These are phyloP conservation scores for Candida boidinii DNA, from an alignment of 805 yeast genomes.

Conservation along the genomic window DNA sequence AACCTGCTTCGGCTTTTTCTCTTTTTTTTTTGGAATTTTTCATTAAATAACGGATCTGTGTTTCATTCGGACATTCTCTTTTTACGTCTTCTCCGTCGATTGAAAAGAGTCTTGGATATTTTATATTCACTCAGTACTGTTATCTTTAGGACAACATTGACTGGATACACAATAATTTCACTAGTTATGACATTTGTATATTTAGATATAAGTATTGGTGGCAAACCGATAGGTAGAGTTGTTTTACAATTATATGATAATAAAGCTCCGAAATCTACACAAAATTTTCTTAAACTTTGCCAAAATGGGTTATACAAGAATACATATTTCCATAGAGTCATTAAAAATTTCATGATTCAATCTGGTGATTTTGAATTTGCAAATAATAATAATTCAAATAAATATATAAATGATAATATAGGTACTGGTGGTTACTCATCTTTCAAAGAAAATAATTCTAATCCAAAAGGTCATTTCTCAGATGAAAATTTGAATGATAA, in stretches of 20 bases:
- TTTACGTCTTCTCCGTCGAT: too few species aligned
- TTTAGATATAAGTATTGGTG: conserved; percentile 45
- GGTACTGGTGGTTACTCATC: conserved; percentile 42
- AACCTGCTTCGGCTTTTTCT: too few species aligned
- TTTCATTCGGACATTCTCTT: too few species aligned
- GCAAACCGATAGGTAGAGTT: conserved; percentile 41
- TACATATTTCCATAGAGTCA: conserved; percentile 50
- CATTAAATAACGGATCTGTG: too few species aligned
- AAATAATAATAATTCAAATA: neutral
- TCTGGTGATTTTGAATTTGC: conserved; percentile 48
- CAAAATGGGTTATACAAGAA: conserved; percentile 25
- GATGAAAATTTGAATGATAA: conserved; percentile 53
- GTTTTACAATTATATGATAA: conserved; percentile 43
- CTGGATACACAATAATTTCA: too few species aligned
- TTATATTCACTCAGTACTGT: too few species aligned
- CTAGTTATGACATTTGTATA: conserved; percentile 26
- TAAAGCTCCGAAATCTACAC: conserved; percentile 48
- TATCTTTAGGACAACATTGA: too few species aligned
- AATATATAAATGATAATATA: conserved; percentile 18
- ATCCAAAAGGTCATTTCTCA: conserved; percentile 31
- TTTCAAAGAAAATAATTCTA: conserved; percentile 16
- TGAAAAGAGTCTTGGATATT: too few species aligned
- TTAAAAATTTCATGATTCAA: conserved; percentile 65
- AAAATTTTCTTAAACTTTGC: conserved; percentile 43
- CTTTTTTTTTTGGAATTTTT: too few species aligned